Evolutionary conservation across 192 early-diverging fungal genomes (phyloP), one percentile per base, ranked within the genome.

Genomic region (Geosiphon pyriformis): DNA sequence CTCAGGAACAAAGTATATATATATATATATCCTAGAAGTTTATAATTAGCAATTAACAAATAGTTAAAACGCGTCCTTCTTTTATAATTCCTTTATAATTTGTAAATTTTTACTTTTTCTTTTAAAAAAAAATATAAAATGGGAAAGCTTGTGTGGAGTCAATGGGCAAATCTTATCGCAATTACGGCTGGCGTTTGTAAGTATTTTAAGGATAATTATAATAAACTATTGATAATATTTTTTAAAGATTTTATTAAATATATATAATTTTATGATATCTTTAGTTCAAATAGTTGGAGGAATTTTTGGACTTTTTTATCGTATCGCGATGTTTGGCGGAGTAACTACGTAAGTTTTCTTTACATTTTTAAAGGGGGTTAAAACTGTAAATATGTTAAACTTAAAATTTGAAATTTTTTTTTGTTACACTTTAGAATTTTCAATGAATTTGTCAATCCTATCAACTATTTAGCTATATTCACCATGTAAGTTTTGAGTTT

Each of bases 161-260:
- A 67, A 47, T 67, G 65, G 65, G 65, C 54, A 27, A 67, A 30
- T 17, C 49, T 67, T 20, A 48, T 67, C 0, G 42, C 53, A 22
- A 22, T 67, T 12, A 57, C 55, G 12, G 65, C 65, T 31, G 65
- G 65, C 31, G 23, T 57, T 30, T 67, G 65, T 67, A 67, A 7
- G 65, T 67, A 46, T 56, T 42, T 27, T 26, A 1, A 26, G 11
- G 32, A 31, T 4, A 1, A 4, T 34, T 25, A 0, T 1, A n/a
- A 22, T 48, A 23, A 20, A 12, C 1, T 29, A 4, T 4, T 15
- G 20, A 47, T 63, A 50, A 30, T 63, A 20, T 0, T 10, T 26
- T 52, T 4, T 20, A 11, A 34, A 26, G 26, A 29, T 17, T 42
- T 65, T 27, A 23, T 37, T 12, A 37, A 25, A 35, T 10, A 54